Evolutionary conservation across 345 rosid genomes (phyloP), one percentile per base, ranked within the genome.

Genomic region (Rhodomyrtus tomentosa): DNA sequence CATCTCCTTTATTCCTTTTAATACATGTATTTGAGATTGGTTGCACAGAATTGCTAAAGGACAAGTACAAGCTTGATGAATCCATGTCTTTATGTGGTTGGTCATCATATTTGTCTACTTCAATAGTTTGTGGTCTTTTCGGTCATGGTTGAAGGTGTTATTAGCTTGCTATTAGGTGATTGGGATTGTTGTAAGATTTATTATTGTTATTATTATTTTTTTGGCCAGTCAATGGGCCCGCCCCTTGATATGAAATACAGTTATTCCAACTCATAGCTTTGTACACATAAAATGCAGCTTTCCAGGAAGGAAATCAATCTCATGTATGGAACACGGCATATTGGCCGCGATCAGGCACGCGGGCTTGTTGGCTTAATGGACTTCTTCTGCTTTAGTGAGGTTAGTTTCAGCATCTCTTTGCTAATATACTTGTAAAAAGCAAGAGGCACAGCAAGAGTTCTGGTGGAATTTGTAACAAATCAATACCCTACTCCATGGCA

Each of bases 331-430:
- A 95, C 98, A 1, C 87, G 99, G 82, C 99, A 93, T 86, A 92
- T 97, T 86, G 98, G 99, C 59, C 96, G 95, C 87, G 94, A 93
- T 82, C 99, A 95, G 89, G 98, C 98, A 3, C 95, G 94, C 56
- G 91, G 85, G n/a, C 94, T 97, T 52, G 98, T 94, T 85, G 98
- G 98, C 68, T 91, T 97, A 90, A 97, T 97, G 99, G 98, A 97
- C 91, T 93, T 95, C 92, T 97, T 97, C 89, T 97, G 99, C 89
- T 97, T 97, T 89, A 97, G 96, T 55, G 98, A 97, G 98, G 98
- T 97, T 32, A 80, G 90, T 91, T 87, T 83, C 38, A 68, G 45
- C 79, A 42, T 12, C 52, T 48, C 29, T 80, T 80, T 51, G 25
- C 79, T 36, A 68, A 68, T 68, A 25, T 68, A 40, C 79, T 68